A percentile compares a stretch with the other conserved stretches of the same genome.
Evolutionary conservation across 2,329 filamentous ascomycete species (phyloP).

Genomic region (Colletotrichum kahawae): DNA sequence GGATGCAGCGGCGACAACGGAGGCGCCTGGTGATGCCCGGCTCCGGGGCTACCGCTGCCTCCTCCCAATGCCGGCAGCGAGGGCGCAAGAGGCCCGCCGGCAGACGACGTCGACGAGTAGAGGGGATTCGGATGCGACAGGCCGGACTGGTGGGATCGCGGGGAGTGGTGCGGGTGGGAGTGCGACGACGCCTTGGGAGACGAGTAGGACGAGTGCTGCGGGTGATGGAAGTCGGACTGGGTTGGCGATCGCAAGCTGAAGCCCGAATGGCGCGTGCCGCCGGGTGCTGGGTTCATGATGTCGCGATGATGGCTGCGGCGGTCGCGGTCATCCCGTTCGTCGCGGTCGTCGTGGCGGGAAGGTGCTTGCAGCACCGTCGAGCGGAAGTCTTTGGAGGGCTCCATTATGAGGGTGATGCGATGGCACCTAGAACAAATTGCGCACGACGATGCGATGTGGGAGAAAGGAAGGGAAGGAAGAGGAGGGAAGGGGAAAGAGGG

Average conservation of each 20-base stretch:
- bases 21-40: conserved; percentile 24
- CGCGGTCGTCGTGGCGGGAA: conserved; percentile 44
- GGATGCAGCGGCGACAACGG: conserved; percentile 49
- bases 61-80: conserved; percentile 8
- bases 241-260: conserved; percentile 57
- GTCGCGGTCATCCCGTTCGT: conserved; percentile 30
- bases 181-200: conserved; percentile 27
- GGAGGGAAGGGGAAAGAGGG: background rate
- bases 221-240: conserved; percentile 43
- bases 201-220: conserved; percentile 33
- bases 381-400: conserved; percentile 46
- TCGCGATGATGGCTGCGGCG: conserved; percentile 47
- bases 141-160: conserved; percentile 26
- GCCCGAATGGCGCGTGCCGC: conserved; percentile 43
- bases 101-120: conserved; percentile 36
- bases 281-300: conserved; percentile 45
- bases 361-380: conserved; percentile 55
- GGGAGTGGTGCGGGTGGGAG: conserved; percentile 29
- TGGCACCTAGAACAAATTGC: background rate
- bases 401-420: conserved; percentile 38
- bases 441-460: background rate
- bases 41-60: conserved; percentile 25
- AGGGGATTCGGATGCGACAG: conserved; percentile 34
- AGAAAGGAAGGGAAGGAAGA: background rate
- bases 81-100: conserved; percentile 23